Conservation (phyloP, 2,329 filamentous ascomycete species). For the Claviceps sp. region DNA sequence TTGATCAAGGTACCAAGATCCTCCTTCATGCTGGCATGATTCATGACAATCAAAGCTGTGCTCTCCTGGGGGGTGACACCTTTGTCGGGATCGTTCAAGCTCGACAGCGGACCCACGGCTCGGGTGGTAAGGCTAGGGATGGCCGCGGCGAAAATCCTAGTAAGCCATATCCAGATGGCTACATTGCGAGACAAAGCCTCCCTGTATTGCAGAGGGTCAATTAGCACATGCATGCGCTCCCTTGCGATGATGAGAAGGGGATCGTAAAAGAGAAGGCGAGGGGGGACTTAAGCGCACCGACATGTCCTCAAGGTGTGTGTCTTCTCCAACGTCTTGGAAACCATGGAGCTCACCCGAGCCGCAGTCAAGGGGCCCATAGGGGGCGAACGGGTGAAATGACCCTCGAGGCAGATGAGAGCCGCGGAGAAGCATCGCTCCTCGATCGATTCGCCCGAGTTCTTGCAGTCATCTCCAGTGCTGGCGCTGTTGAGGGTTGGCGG, state of each 20-base stretch:
- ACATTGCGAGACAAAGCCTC: constrained; percentile 49
- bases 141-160: constrained; percentile 46
- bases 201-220: constrained; percentile 18
- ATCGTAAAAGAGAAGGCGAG: neutral
- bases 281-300: constrained; percentile 27
- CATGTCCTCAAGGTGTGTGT: constrained; percentile 48
- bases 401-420: constrained; percentile 47
- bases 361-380: constrained; percentile 44
- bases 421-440: constrained; percentile 51
- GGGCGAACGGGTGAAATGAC: constrained; percentile 43
- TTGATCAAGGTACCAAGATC: constrained; percentile 52
- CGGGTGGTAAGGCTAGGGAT: constrained; percentile 47
- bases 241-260: neutral
- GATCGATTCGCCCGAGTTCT: constrained; percentile 31
- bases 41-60: constrained; percentile 48
- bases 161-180: constrained; percentile 52
- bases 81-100: constrained; percentile 39
- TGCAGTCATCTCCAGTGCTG: constrained; percentile 8
- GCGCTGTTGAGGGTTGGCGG: constrained; percentile 7
- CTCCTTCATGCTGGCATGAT: constrained; percentile 46
- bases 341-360: constrained; percentile 40
- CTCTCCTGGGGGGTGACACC: constrained; percentile 48
- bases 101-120: constrained; percentile 42
- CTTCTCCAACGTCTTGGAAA: constrained; percentile 48
- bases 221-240: constrained; percentile 7